Evolutionary conservation across 2,329 filamentous ascomycete genomes (phyloP), one percentile per base, ranked within the genome.

Genomic region (Paecilomyces niveus): DNA sequence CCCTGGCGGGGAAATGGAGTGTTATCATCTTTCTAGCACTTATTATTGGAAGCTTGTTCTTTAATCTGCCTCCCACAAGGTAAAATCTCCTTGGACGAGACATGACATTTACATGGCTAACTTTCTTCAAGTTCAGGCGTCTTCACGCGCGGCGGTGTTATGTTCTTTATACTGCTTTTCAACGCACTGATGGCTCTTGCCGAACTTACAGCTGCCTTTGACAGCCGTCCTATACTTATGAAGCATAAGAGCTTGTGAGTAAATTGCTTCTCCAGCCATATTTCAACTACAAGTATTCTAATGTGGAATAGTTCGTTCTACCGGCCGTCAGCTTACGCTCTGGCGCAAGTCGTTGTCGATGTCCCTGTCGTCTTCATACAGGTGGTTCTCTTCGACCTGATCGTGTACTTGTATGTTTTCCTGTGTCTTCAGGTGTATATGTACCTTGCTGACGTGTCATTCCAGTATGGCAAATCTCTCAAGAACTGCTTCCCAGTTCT

Each of bases 181-280:
- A 87, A 87, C 63, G 78, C 84, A 10, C 73, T 88, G 8, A 76
- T 87, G 32, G 83, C 85, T 3, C 68, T 87, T 53, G 81, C 82
- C 4, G 84, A 88, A 65, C 76, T 85, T 49, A 84, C 85, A 0
- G 72, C 84, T 1, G 80, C 85, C 0, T 89, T 89, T 62, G 73
- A 80, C 54, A 81, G 80, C 22, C 82, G 86, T 52, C 86, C 85
- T 0, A 88, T 90, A 58, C 71, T 90, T 45, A 73, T 88, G 56
- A 89, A 89, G 69, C 87, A 89, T 71, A 88, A 88, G 67, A 84
- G 81, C 24, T 89, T 88, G 75, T 77, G 59, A 62, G 75, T 58
- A 15, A 13, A 4, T n/a, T 21, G 13, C 2, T 5, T 24, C 24
- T 22, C 15, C n/a, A 50, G 2, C 18, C 32, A 49, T 8, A n/a